Base-by-base conservation (phyloP, 2,329 filamentous ascomycete species). In the Trichoderma lentiforme region DNA sequence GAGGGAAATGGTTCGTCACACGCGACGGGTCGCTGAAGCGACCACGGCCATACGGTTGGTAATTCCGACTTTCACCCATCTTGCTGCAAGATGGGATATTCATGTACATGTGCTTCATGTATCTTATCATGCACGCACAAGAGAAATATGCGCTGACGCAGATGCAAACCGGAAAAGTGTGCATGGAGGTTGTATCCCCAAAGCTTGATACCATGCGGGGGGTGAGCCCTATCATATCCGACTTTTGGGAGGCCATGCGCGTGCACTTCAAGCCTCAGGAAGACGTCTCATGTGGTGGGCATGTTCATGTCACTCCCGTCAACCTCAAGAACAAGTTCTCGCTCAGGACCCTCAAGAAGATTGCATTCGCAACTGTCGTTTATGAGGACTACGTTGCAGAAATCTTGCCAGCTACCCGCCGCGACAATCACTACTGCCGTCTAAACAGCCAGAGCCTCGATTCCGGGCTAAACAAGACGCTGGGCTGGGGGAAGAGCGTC, bases 221-320 rank as follows among this genome's bases (percentile, higher is more conserved):
- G 67, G 73, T 82, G 69, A 76, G 76, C 63, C 74, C 71, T 67
- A 80, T 79, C 75, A 77, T 83, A 72, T 77, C 79, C 72, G 80
- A 82, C 73, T 83, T 83, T 76, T 83, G 81, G 81, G 79, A 82
- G 75, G 81, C 81, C 73, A 82, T 83, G 81, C 78, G 78, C 65
- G 81, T 82, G n/a, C 80, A 82, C 75, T 83, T 83, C 73, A 79
- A 79, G 64, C 80, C 80, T 24, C 79, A 81, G 72, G 75, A 76
- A 36, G 79, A 82, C 70, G 62, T 75, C 28, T 80, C 79, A 3
- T 83, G 81, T 74, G 81, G 81, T 71, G 81, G 81, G 62, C 81
- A 83, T 74, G 80, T 83, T 71, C 81, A 83, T 75, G 79, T 83
- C 73, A 82, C 81, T 26, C 80, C 80, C 34, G 74, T 81, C 53